phyloP scores from a whole-genome alignment of 208 protist species.

The Crithidia bombi region DNA sequence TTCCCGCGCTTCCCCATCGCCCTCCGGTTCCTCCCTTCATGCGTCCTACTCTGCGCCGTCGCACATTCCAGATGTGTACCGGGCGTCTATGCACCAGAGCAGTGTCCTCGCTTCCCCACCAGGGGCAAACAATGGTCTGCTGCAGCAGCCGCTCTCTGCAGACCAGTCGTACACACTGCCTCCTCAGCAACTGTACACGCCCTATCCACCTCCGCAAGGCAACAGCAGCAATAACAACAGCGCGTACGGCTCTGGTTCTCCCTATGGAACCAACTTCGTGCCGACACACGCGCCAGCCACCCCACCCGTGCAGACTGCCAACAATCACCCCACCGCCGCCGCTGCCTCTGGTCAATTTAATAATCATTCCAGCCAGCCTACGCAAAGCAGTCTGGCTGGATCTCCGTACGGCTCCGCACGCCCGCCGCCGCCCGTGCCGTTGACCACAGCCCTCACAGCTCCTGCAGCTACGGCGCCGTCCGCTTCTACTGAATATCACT shows the following conservation, averaged over 20 bases:
- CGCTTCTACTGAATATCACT: not conserved
- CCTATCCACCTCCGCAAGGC: constrained; percentile 15
- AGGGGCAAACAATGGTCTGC: not conserved
- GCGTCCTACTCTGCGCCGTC: constrained; percentile 6
- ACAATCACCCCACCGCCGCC: constrained; percentile 11
- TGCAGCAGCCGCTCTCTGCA: not conserved
- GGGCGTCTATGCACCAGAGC: not conserved
- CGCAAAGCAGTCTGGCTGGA: not conserved
- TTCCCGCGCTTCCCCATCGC: constrained; percentile 1
- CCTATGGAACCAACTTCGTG: constrained; percentile 6
- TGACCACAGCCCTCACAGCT: not conserved
- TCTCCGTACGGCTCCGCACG: not conserved
- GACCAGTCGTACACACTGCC: constrained; percentile 2
- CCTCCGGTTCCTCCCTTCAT: not conserved
- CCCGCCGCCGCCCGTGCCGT: not conserved
- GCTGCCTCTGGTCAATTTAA: not conserved
- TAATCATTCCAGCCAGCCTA: not conserved
- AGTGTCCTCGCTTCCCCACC: not conserved
- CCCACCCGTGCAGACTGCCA: constrained; percentile 12
- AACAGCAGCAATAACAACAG: not conserved
- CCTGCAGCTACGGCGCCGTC: not conserved
- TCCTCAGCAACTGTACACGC: not conserved
- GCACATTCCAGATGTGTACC: not conserved
- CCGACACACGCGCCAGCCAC: constrained; percentile 8
- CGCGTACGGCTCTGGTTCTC: not conserved